Conservation (phyloP, 331 rosid species). For the Malus hybrid region DNA sequence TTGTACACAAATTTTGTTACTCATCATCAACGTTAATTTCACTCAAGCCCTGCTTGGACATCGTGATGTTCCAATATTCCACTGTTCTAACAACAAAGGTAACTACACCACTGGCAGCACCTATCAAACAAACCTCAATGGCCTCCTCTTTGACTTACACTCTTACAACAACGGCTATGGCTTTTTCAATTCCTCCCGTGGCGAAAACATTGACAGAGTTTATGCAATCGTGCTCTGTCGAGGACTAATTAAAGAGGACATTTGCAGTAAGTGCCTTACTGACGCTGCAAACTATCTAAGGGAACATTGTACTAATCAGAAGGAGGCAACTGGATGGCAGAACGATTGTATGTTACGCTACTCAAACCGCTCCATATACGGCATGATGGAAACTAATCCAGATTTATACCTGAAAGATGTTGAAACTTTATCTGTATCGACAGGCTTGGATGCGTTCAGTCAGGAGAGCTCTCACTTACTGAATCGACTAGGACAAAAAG, state of each 20-base stretch:
- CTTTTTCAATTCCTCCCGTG: conserved; percentile 33
- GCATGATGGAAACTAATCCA: not conserved
- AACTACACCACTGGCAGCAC: not conserved
- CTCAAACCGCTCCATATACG: conserved; percentile 11
- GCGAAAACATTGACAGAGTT: conserved; percentile 8
- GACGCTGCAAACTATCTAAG: not conserved
- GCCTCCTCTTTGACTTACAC: not conserved
- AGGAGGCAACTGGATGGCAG: conserved; percentile 34
- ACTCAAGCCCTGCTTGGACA: not conserved
- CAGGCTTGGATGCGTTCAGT: not conserved
- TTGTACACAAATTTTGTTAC: not conserved
- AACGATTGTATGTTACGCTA: conserved; percentile 36
- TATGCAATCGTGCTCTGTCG: conserved; percentile 32
- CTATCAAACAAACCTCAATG: not conserved
- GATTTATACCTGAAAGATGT: fast-evolving
- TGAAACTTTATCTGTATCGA: not conserved
- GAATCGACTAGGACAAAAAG: not conserved
- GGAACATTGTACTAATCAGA: conserved; percentile 15
- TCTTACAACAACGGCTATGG: conserved; percentile 11
- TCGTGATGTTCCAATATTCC: not conserved
- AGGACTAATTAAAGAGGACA: conserved; percentile 21
- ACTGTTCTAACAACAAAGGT: not conserved
- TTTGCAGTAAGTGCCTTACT: conserved; percentile 30
- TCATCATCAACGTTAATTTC: not conserved
- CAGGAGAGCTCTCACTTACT: not conserved